Evolutionary conservation across 352 stramenopile species (phyloP), one percentile per base, ranked within the genome.

Genomic region (Blastocystis sp.): DNA sequence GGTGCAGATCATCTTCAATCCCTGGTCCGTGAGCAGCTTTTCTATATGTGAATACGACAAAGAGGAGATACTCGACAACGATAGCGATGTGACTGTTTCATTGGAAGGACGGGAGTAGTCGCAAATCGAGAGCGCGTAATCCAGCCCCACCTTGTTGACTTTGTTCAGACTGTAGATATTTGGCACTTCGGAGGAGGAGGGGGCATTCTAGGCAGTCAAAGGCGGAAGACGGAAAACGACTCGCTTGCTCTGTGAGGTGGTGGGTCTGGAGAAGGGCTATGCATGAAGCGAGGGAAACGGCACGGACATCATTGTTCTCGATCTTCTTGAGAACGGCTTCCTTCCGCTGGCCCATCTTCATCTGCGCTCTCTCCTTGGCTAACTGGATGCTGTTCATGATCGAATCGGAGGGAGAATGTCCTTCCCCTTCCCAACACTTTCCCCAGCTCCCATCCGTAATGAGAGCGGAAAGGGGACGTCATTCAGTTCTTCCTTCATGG

Each of bases 11-110:
- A 69, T 67, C 45, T 11, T 21, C n/a, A 84, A 52, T 34, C 74
- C 74, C 28, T 67, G 53, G 41, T 84, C 61, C 2, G 45, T 64
- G n/a, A 84, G 23, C 10, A 84, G 56, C 34, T 84, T 84, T 11
- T 23, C 74, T 84, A 48, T 43, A 70, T 23, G 1, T 17, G 52
- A 84, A 52, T 34, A 11, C 21, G 41, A 40, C 2, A 60, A 21
- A 53, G 53, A 9, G 69, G 10, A 43, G 2, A 17, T 11, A 84
- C 74, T 69, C 34, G 7, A 67, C n/a, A 84, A 53, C 3, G 52
- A 84, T 2, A 84, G 28, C 0, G 74, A 84, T 19, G 74, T 67
- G 14, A 84, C 53, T 45, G 34, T 69, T 2, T 84, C 74, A 67
- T 56, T 52, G 41, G 56, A n/a, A 40, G 53, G 53, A 69, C 34